These are phyloP conservation scores for Beta corolliflora DNA, from an alignment of 179 eudicot species.

Conservation along the genomic window DNA sequence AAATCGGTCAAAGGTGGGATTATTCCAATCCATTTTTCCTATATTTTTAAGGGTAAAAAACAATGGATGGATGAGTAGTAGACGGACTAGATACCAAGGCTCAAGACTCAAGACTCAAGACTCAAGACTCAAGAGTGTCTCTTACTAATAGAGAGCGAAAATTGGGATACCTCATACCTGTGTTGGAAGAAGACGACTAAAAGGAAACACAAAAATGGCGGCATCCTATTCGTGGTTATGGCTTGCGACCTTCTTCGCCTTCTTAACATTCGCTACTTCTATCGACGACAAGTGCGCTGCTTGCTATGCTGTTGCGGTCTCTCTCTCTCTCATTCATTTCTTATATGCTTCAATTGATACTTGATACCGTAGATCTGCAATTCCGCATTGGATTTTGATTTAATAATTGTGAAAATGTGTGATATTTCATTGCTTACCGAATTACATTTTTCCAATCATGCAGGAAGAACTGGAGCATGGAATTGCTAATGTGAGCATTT, in stretches of 20 bases:
- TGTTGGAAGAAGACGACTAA: too few relatives aligned
- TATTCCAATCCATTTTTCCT: too few relatives aligned
- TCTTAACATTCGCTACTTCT: constrained; percentile 39
- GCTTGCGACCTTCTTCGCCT: constrained; percentile 31
- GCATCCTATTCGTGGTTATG: constrained; percentile 21
- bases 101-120: too few relatives aligned
- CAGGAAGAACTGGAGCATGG: constrained; percentile 88
- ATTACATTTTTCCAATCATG: constrained; percentile 18
- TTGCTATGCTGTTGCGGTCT: constrained; percentile 89
- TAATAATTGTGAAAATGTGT: not conserved
- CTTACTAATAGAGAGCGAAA: too few relatives aligned
- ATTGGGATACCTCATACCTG: too few relatives aligned
- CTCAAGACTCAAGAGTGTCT: too few relatives aligned
- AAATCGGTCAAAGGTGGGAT: too few relatives aligned
- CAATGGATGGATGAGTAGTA: too few relatives aligned
- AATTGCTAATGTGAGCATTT: constrained; percentile 61
- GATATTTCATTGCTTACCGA: not conserved
- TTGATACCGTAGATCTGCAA: constrained; percentile 20
- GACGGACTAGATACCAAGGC: too few relatives aligned
- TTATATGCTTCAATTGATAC: constrained; percentile 8
- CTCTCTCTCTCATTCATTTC: constrained; percentile 21
- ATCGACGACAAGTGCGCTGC: constrained; percentile 90
- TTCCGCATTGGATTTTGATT: not conserved
- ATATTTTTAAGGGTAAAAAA: too few relatives aligned
- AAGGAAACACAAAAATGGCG: constrained; percentile 27